Evolutionary conservation across 176 grass and related monocot genomes (phyloP).

Genomic region (Oryza officinalis): DNA sequence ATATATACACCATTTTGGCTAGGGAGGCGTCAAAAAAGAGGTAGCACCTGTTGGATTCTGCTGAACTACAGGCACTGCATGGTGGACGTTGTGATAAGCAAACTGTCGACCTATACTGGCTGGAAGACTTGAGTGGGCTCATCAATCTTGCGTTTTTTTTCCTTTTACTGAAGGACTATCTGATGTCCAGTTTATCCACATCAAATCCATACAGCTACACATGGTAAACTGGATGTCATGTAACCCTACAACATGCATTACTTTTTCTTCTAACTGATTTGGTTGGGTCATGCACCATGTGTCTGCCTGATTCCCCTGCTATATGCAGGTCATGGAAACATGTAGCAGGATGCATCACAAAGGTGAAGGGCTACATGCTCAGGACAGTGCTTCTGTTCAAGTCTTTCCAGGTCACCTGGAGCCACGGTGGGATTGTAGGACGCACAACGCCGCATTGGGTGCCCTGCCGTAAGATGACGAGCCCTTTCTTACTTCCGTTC

Average conservation of each 20-base stretch:
- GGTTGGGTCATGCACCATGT: neutral
- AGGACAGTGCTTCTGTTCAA: neutral
- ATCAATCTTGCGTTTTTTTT: neutral
- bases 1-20: slow-evolving; percentile 37
- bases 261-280: neutral
- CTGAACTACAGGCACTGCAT: slow-evolving; percentile 12
- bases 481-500: neutral
- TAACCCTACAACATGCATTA: neutral
- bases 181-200: neutral
- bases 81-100: neutral
- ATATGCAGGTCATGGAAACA: neutral
- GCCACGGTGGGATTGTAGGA: neutral
- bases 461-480: neutral
- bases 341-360: neutral
- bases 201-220: neutral
- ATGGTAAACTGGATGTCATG: neutral
- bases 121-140: neutral
- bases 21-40: slow-evolving; percentile 43
- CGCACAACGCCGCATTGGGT: neutral
- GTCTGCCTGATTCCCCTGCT: neutral
- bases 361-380: neutral
- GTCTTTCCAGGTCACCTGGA: neutral
- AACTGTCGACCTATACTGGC: slow-evolving; percentile 8
- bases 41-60: slow-evolving; percentile 31
- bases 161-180: neutral